phyloP scores from a whole-genome alignment of 805 yeast species.

The Cyberlindnera subsufficiens region DNA sequence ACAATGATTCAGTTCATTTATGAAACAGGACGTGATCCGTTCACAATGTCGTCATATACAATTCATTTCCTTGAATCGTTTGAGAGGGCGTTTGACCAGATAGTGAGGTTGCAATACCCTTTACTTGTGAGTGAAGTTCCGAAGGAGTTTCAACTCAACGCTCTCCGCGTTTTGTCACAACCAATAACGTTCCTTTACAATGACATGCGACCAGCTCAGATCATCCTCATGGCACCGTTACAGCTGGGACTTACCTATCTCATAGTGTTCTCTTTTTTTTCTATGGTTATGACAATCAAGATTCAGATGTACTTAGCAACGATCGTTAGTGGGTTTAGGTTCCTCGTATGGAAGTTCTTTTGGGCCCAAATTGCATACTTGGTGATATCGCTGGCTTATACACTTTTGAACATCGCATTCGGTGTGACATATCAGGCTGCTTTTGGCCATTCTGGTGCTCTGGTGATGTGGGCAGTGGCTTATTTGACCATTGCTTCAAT shows the following conservation, averaged over 20 bases:
- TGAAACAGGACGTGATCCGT: conserved; percentile 60
- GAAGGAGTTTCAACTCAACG: conserved; percentile 18
- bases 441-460: conserved; percentile 63
- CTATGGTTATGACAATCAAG: conserved; percentile 50
- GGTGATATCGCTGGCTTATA: conserved; percentile 50
- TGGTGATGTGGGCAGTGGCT: conserved; percentile 64
- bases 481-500: conserved; percentile 66
- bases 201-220: conserved; percentile 44
- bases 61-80: conserved; percentile 42
- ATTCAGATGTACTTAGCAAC: conserved; percentile 33
- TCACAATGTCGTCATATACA: conserved; percentile 38
- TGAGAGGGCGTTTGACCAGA: conserved; percentile 19
- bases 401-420: conserved; percentile 58
- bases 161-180: conserved; percentile 9
- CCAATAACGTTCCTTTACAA: conserved; percentile 17
- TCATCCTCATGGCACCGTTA: conserved; percentile 55
- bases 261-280: conserved; percentile 67
- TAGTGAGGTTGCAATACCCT: conserved; percentile 2
- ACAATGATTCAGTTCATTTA: conserved; percentile 34
- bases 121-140: conserved; percentile 30
- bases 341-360: conserved; percentile 34
- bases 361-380: conserved; percentile 47
- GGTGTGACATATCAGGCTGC: conserved; percentile 50
- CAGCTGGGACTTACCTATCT: conserved; percentile 71
- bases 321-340: conserved; percentile 36